Evolutionary conservation across 805 yeast species (phyloP), one percentile per base, ranked within the genome.

Genomic region (Ogataea angusta): DNA sequence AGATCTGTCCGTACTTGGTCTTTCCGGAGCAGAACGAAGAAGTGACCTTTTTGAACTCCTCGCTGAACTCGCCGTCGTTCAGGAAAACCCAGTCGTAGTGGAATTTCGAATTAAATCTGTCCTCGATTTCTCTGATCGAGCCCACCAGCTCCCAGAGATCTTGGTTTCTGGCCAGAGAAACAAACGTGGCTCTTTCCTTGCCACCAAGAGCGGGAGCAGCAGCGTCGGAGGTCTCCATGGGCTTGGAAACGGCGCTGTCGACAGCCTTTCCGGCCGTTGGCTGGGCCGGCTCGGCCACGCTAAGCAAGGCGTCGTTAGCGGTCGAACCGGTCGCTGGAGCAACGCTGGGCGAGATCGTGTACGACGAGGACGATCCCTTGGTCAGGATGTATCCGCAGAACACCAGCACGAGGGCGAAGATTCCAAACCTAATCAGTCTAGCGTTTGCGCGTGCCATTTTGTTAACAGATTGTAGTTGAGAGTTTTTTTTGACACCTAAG

Each of bases 61-160:
- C 89, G 37, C 78, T 71, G 66, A 91, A 93, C 34, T 75, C 82
- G 43, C 81, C 88, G 60, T 91, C 96, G 63, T 91, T 91, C 54
- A 91, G 71, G 63, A 91, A 93, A 19, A 89, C 93, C 97, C 98
- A 91, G 53, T 95, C 97, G 59, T 91, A 91, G 48, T 85, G 73
- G 67, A 67, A 90, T 34, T 85, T 73, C 13, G 67, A 60, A 69
- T 91, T 91, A 72, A 93, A 91, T 48, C 96, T 72, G 62, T 89
- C 97, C 66, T 91, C 97, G 40, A 90, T 75, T 34, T 81, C 76
- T 61, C 86, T 73, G 45, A 86, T 83, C 6, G 95, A 79, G 23
- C 69, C 75, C 32, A 78, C 65, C 38, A 86, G 64, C 18, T 73
- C 72, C 66, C 75, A 70, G 42, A 86, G 61, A 58, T 86, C 95